phyloP scores from a whole-genome alignment of 2,329 filamentous ascomycete genomes.

The Tricladium varicosporioides region DNA sequence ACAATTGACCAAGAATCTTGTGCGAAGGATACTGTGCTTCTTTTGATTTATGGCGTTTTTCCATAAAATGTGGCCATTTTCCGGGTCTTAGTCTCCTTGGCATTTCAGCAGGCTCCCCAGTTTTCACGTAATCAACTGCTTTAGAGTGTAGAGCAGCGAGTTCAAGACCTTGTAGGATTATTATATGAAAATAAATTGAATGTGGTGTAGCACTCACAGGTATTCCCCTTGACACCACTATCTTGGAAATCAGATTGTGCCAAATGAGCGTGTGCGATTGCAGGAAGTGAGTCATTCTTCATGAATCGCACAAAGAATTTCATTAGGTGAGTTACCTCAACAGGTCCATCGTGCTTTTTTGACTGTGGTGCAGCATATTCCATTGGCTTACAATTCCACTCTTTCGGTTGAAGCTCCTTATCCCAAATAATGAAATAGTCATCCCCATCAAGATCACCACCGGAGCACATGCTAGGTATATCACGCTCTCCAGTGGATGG shows the following conservation, averaged over 20 bases:
- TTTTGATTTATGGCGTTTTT: constrained; percentile 53
- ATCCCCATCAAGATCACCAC: constrained; percentile 92
- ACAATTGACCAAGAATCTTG: constrained; percentile 77
- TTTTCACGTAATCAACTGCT: constrained; percentile 94
- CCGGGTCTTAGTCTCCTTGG: constrained; percentile 54
- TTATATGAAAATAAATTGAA: not conserved
- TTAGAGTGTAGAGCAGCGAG: constrained; percentile 81
- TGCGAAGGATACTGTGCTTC: constrained; percentile 60
- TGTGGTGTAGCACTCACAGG: constrained; percentile 53
- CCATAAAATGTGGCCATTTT: constrained; percentile 85
- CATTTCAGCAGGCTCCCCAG: constrained; percentile 74
- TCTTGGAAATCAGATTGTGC: constrained; percentile 66
- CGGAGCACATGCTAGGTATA: constrained; percentile 90
- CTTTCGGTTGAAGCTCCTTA: constrained; percentile 61
- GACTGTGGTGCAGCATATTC: constrained; percentile 63
- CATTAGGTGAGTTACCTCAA: constrained; percentile 71
- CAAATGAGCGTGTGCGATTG: constrained; percentile 80
- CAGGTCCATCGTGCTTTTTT: constrained; percentile 54
- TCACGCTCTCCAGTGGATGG: constrained; percentile 81
- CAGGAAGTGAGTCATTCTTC: constrained; percentile 79
- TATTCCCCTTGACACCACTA: constrained; percentile 61
- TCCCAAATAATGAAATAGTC: constrained; percentile 98
- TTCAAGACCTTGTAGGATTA: constrained; percentile 49
- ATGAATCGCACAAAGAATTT: constrained; percentile 90
- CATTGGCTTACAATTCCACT: constrained; percentile 77